Base-by-base conservation (phyloP, 1,284 basidiomycete genomes). In the Moesziomyces sp. region DNA sequence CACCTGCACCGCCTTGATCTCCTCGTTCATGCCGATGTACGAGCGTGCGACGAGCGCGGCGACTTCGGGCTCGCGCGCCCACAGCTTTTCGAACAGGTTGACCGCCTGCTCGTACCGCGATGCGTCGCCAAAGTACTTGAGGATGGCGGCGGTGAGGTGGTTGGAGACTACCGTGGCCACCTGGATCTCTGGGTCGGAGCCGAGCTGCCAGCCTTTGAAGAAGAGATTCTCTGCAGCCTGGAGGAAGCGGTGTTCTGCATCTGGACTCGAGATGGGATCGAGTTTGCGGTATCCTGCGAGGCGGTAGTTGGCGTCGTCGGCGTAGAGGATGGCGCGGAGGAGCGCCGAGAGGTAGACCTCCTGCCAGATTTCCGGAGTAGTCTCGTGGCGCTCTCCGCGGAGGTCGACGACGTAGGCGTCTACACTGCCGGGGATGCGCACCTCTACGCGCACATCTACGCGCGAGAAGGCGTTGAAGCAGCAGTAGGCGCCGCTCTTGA, bases 391-490 rank as follows among this genome's bases (percentile, higher is more conserved):
- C 84, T 99, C 95, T 23, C 97, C 96, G 24, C 96, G 90, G 56
- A 97, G 85, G 85, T 99, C 97, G 24, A 99, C 91, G 28, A 93
- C 91, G 84, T 97, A 98, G 9, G 96, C 93, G 77, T 92, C 90
- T 3, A 99, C 97, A 24, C 95, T 95, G 45, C 96, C 96, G 0
- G 97, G 97, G 53, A 99, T 99, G 85, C 96, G 96, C 61, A 98
- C 97, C 75, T 99, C 96, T 8, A 99, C 95, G 45, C 96, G 90
- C 24, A 99, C 91, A 81, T 99, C 97, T 42, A 99, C 93, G 21
- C 97, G 88, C 44, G 94, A 96, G 84, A 99, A 99, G 16, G 97
- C 97, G 84, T 99, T 97, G 87, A 97, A 99, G 85, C 94, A 97
- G 66, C 96, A 99, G 84, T 94, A 99, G 51, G 92, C 94, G 6